Conservation (phyloP, 139 green algal species). For the Auxenochlorella pyrenoidosa region DNA sequence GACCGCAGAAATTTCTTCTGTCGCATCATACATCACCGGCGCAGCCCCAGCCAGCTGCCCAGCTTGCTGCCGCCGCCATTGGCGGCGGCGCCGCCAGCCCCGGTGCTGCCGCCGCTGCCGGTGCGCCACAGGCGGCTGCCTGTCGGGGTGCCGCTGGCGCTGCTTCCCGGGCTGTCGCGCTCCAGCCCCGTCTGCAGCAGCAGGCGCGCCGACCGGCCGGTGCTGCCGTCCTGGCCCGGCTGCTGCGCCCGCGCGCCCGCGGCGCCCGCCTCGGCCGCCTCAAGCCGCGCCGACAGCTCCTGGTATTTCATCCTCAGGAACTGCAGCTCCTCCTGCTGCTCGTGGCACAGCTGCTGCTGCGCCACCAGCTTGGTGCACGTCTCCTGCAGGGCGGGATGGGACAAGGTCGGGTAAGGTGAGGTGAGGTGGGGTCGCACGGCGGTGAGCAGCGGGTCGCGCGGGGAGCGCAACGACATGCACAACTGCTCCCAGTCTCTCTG, state of each 20-base stretch:
- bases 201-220: not conserved
- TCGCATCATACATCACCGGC: not conserved
- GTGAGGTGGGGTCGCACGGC: not conserved
- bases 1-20: not conserved
- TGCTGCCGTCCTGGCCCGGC: not conserved
- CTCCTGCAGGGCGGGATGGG: not conserved
- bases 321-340: conserved; percentile 33
- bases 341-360: conserved; percentile 40
- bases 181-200: not conserved
- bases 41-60: conserved; percentile 14
- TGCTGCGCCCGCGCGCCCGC: not conserved
- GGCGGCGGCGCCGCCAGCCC: too few relatives aligned
- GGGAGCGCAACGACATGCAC: too few relatives aligned
- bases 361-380: conserved; percentile 33
- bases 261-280: not conserved
- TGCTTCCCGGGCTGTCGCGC: not conserved
- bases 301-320: conserved; percentile 20
- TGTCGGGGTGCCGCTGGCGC: not conserved
- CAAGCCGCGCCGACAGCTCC: not conserved
- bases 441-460: too few relatives aligned
- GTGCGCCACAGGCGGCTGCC: not conserved
- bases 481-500: too few relatives aligned
- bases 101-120: conserved; percentile 4
- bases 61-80: not conserved
- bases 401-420: not conserved